Conservation (phyloP, 768 basidiomycete genomes). For the Russula dissimulans region DNA sequence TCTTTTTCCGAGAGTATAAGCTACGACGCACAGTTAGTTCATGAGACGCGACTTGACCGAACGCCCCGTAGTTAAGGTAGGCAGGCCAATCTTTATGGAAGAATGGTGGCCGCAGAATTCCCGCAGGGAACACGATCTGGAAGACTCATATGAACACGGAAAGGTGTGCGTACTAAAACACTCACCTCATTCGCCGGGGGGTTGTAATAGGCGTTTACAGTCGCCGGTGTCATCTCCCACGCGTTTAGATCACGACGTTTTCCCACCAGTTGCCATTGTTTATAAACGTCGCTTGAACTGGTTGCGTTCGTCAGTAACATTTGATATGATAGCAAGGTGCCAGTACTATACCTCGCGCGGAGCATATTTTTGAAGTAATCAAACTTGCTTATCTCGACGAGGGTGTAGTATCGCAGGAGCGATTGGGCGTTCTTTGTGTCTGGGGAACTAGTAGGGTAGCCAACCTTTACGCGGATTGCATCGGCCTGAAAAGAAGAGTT, state of each 20-base stretch:
- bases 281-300: slow-evolving; percentile 51
- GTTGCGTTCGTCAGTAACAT: neutral
- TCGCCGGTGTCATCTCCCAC: slow-evolving; percentile 87
- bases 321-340: slow-evolving; percentile 1
- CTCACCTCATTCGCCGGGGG: slow-evolving; percentile 79
- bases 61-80: slow-evolving; percentile 86
- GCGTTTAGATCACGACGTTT: slow-evolving; percentile 52
- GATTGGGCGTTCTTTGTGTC: slow-evolving; percentile 64
- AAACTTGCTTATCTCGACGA: slow-evolving; percentile 52
- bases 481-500: slow-evolving; percentile 43
- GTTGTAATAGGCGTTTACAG: slow-evolving; percentile 83
- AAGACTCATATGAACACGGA: neutral
- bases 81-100: slow-evolving; percentile 80
- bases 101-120: slow-evolving; percentile 89
- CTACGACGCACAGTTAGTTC: slow-evolving; percentile 64
- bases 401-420: slow-evolving; percentile 63
- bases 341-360: slow-evolving; percentile 40
- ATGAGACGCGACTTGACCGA: slow-evolving; percentile 87
- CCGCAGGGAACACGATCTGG: slow-evolving; percentile 93
- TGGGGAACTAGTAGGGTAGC: slow-evolving; percentile 81
- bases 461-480: slow-evolving; percentile 83
- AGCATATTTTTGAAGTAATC: slow-evolving; percentile 84
- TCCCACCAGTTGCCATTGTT: slow-evolving; percentile 72
- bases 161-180: neutral
- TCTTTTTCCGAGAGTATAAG: neutral